A percentile compares a stretch with the other conserved stretches of the same genome.
Conservation (phyloP, 2,329 filamentous ascomycete genomes). For the Microdochium trichocladiopsis region DNA sequence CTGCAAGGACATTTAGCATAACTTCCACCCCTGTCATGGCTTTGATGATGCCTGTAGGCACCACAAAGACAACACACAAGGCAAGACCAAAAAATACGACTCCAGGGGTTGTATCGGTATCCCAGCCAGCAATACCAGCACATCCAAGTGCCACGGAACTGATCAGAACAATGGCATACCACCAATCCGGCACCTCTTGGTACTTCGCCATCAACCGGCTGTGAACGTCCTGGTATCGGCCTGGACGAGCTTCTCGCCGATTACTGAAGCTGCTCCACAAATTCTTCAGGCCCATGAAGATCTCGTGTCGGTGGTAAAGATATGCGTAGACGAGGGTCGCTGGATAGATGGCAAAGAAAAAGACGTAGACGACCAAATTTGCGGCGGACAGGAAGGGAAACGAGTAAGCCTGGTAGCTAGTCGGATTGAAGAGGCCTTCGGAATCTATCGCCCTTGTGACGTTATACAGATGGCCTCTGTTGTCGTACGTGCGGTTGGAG, state of each 20-base stretch:
- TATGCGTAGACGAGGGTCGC: slow-evolving; percentile 41
- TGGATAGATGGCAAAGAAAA: slow-evolving; percentile 48
- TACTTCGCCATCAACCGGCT: slow-evolving; percentile 19
- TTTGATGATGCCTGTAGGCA: slow-evolving; percentile 45
- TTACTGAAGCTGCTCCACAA: slow-evolving; percentile 36
- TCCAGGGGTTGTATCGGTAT: slow-evolving; percentile 41
- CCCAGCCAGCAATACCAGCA: slow-evolving; percentile 38
- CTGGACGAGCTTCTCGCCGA: slow-evolving; percentile 26
- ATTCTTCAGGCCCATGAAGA: slow-evolving; percentile 39
- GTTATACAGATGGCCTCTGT: slow-evolving; percentile 39
- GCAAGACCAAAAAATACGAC: slow-evolving; percentile 44
- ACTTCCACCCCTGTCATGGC: slow-evolving; percentile 46
- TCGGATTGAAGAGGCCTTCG: slow-evolving; percentile 33
- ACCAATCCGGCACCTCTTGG: slow-evolving; percentile 42
- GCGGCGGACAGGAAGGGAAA: slow-evolving; percentile 43
- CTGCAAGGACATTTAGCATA: slow-evolving; percentile 44
- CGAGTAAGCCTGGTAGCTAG: slow-evolving; percentile 41
- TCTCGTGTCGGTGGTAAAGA: slow-evolving; percentile 45
- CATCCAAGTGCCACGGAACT: slow-evolving; percentile 37
- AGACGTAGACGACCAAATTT: slow-evolving; percentile 44
- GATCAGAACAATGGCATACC: slow-evolving; percentile 37
- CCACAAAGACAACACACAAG: slow-evolving; percentile 41
- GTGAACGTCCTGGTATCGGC: slow-evolving; percentile 14
- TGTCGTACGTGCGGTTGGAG: slow-evolving; percentile 43
- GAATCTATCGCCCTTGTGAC: slow-evolving; percentile 21